These are phyloP conservation scores for Uncinocarpus reesii DNA, from an alignment of 2,329 filamentous ascomycete species.

Conservation along the genomic window DNA sequence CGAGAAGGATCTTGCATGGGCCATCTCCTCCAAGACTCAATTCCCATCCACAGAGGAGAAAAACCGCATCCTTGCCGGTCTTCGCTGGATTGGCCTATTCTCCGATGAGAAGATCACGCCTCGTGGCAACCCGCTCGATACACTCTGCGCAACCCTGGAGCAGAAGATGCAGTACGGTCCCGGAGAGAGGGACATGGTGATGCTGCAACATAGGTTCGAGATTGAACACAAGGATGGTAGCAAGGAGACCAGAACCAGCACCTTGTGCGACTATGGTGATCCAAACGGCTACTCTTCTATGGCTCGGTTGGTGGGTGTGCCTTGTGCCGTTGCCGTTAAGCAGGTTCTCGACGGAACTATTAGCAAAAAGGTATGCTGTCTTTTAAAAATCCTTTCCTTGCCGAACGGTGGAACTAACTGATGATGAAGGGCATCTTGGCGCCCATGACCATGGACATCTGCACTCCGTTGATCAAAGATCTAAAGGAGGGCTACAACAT, in stretches of 20 bases:
- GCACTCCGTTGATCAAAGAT: constrained; percentile 63
- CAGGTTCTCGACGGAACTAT: constrained; percentile 67
- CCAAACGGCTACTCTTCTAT: constrained; percentile 71
- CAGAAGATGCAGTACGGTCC: constrained; percentile 82
- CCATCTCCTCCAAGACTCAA: constrained; percentile 63
- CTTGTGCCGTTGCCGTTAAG: constrained; percentile 64
- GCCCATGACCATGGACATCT: constrained; percentile 62
- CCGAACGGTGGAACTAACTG: too few species aligned
- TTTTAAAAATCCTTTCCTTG: too few species aligned
- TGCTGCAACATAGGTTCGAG: constrained; percentile 56
- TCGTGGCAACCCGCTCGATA: constrained; percentile 72
- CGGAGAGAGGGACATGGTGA: constrained; percentile 74
- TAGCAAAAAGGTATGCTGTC: constrained; percentile 46
- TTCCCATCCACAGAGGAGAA: constrained; percentile 61
- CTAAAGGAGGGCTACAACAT: constrained; percentile 69
- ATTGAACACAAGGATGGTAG: constrained; percentile 73
- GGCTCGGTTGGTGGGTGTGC: constrained; percentile 71
- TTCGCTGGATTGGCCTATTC: constrained; percentile 61
- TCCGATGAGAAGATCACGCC: constrained; percentile 59
- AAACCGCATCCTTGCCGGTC: constrained; percentile 57
- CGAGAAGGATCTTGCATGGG: constrained; percentile 59
- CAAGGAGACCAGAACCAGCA: constrained; percentile 67
- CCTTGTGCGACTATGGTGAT: constrained; percentile 71
- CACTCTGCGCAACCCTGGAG: constrained; percentile 80
- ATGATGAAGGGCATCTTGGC: constrained; percentile 54